These are phyloP conservation scores for Pyropia haitanensis DNA, from an alignment of 23 red algal species.

Conservation along the genomic window DNA sequence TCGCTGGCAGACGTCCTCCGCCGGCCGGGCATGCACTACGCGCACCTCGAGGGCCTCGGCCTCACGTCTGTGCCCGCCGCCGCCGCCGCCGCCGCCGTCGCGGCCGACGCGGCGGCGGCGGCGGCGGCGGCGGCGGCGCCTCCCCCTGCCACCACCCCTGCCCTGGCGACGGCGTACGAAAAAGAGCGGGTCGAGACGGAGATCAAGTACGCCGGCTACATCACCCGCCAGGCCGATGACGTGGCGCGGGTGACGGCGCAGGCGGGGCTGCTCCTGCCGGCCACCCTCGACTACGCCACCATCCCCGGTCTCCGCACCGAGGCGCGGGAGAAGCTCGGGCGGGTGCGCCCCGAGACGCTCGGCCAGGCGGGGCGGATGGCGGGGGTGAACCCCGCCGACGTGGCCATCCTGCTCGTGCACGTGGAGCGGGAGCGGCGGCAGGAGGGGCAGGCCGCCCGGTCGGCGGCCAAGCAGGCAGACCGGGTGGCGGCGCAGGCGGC, in stretches of 20 bases:
- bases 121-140: no score
- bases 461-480: background rate
- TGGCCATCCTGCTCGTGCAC: constrained; percentile 67
- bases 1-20: constrained; percentile 30
- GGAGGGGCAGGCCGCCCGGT: constrained; percentile 8
- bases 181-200: constrained; percentile 73
- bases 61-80: constrained; percentile 2
- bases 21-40: constrained; percentile 66
- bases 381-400: constrained; percentile 94
- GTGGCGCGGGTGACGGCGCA: constrained; percentile 35
- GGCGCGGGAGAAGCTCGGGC: constrained; percentile 66
- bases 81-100: no score
- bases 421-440: constrained; percentile 26
- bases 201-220: constrained; percentile 96
- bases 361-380: constrained; percentile 82
- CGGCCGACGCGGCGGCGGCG: no score
- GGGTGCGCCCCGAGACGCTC: constrained; percentile 74
- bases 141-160: no score
- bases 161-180: constrained; percentile 66
- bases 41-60: constrained; percentile 28
- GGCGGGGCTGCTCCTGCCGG: constrained; percentile 19
- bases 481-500: no score
- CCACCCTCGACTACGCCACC: constrained; percentile 57
- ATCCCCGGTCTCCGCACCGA: constrained; percentile 70
- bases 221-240: constrained; percentile 72